Base-by-base conservation (phyloP, 768 basidiomycete genomes). In the Favolaschia claudopus region DNA sequence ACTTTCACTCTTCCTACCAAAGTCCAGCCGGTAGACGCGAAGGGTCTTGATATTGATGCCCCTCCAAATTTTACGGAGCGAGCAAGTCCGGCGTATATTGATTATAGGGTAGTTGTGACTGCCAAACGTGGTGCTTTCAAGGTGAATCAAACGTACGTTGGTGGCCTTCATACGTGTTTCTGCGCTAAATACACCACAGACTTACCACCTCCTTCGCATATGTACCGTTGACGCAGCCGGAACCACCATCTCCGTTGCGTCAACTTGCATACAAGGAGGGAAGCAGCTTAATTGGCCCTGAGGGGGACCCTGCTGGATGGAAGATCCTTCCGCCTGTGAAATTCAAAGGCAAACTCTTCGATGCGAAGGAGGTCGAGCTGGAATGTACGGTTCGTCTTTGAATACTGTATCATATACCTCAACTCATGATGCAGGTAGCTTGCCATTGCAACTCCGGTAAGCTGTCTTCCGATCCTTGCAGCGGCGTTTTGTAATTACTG, bases 21-120 rank as follows among this genome's bases (percentile, higher is more conserved):
- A 42, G 76, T 80, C 15, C 64, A 69, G 17, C 70, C 81, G 24
- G 65, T 75, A 28, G 76, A 79, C 25, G 73, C 70, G 32, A 73
- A 73, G 40, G 72, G 65, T 51, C 73, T 71, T 13, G 55, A 52
- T 6, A 83, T 81, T 45, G 72, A 71, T 5, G 74, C 85, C 14
- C 85, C 86, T 1, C 82, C 84, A 7, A 82, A 73, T 33, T 87
- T 85, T 60, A 79, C 82, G 1, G 85, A 87, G 68, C 75, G 82
- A 25, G 83, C 80, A 1, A 82, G 83, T 40, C 79, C 81, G 1
- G 82, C 77, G 15, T 86, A 85, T 60, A 76, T 87, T 49, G 85
- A 87, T 55, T 88, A 87, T 67, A 79, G 76, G 63, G 64, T 86
- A 8, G 67, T 77, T 14, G 81, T 83, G 24, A 86, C 78, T 1